These are phyloP conservation scores for Solanum tarapatanum DNA, from an alignment of 257 asterid species.

Conservation along the genomic window DNA sequence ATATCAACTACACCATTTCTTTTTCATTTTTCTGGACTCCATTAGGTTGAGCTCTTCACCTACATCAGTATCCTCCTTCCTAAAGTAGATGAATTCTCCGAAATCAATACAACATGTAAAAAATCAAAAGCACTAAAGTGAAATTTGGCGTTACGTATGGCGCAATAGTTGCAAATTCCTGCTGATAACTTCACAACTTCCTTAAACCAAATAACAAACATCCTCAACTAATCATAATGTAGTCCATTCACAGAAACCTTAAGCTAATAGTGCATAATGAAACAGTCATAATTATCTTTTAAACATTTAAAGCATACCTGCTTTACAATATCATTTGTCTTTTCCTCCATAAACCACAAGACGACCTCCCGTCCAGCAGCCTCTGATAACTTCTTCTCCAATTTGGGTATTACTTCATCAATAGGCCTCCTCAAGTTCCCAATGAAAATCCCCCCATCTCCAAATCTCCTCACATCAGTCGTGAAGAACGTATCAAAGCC, in stretches of 20 bases:
- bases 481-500: conserved; percentile 85
- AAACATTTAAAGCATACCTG: conserved; percentile 37
- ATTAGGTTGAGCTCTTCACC: background rate
- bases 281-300: background rate
- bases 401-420: conserved; percentile 69
- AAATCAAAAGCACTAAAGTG: background rate
- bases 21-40: background rate
- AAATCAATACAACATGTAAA: background rate
- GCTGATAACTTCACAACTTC: background rate
- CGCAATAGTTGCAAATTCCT: background rate
- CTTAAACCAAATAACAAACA: background rate
- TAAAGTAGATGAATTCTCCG: background rate
- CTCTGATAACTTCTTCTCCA: conserved; percentile 78
- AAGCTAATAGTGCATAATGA: background rate
- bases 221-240: background rate
- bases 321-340: conserved; percentile 51
- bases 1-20: background rate
- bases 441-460: conserved; percentile 84
- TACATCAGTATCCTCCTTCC: background rate
- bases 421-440: conserved; percentile 85
- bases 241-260: background rate
- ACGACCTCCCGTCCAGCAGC: conserved; percentile 91
- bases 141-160: background rate
- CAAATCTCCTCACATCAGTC: conserved; percentile 83
- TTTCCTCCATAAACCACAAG: conserved; percentile 91